Conservation (phyloP, 352 stramenopile species). For the Peronospora tabacina region DNA sequence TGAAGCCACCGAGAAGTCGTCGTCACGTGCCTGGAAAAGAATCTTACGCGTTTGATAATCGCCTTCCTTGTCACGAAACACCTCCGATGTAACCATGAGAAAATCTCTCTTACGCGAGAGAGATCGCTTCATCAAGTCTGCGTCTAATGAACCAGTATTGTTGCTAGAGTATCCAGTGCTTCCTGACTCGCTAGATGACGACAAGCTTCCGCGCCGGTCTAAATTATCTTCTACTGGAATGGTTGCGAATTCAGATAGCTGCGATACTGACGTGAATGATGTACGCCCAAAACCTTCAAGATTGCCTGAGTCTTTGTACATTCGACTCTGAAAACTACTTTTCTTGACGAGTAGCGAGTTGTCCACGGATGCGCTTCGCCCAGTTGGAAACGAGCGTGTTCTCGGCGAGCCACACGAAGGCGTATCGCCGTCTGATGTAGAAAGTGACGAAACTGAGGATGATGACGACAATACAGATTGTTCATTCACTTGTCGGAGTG, state of each 20-base stretch:
- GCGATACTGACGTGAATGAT: slow-evolving; percentile 68
- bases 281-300: slow-evolving; percentile 57
- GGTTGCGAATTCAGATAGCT: slow-evolving; percentile 43
- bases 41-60: slow-evolving; percentile 87
- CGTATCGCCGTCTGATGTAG: slow-evolving; percentile 20
- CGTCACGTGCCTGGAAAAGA: slow-evolving; percentile 76
- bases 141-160: slow-evolving; percentile 35
- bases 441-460: slow-evolving; percentile 37
- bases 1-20: slow-evolving; percentile 82
- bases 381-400: slow-evolving; percentile 21
- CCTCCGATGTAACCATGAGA: slow-evolving; percentile 85
- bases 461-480: slow-evolving; percentile 32
- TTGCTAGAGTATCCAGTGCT: slow-evolving; percentile 20
- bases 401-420: slow-evolving; percentile 27
- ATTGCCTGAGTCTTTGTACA: slow-evolving; percentile 37
- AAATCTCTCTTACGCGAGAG: slow-evolving; percentile 86
- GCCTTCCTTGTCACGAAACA: slow-evolving; percentile 79
- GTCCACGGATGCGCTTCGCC: slow-evolving; percentile 43
- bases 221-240: slow-evolving; percentile 22
- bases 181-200: slow-evolving; percentile 37
- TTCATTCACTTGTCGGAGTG: slow-evolving; percentile 30
- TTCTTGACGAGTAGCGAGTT: slow-evolving; percentile 41
- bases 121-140: slow-evolving; percentile 73
- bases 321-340: slow-evolving; percentile 35
- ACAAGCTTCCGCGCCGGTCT: slow-evolving; percentile 38